Evolutionary conservation across 176 grass and related monocot species (phyloP).

Genomic region (bread wheat (Triticum aestivum)): IWGSC_CS_RefSeq_v2.1 NC_057798.1:679200503-679201002

Average conservation of each 20-base stretch:
- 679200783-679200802: neutral
- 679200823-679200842: constrained; percentile 19
- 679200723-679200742: constrained; percentile 40
- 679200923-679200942: constrained; percentile 44
- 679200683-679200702: neutral
- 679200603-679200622: neutral
- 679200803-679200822: constrained; percentile 56
- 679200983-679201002: constrained; percentile 42
- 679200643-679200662: neutral
- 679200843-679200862: constrained; percentile 31
- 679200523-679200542: neutral
- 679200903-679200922: constrained; percentile 1
- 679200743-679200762: constrained; percentile 35
- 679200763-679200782: constrained; percentile 27
- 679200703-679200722: neutral
- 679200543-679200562: neutral
- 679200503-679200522: neutral
- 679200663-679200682: neutral
- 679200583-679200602: neutral
- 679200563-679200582: neutral
- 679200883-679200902: constrained; percentile 7
- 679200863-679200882: neutral
- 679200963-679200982: constrained; percentile 35
- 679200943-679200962: constrained; percentile 13
- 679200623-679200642: too few species aligned